phyloP scores from a whole-genome alignment of 1,139 yeast species.

The Debaryomycetaceae sp. region DNA sequence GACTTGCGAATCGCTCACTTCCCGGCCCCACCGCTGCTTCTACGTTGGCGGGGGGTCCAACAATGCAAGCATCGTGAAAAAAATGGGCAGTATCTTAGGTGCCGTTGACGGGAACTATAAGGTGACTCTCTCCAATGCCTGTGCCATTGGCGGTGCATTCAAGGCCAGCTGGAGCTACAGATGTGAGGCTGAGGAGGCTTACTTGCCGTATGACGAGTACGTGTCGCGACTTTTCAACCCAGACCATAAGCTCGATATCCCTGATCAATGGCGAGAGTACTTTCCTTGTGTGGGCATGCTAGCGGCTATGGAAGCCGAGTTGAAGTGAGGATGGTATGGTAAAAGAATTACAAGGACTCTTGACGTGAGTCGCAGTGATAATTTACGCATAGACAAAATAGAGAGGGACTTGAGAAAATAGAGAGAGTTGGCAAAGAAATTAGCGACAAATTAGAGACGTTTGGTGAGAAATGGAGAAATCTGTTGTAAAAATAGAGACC shows the following conservation, averaged over 20 bases:
- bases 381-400: too few species aligned
- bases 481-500: too few species aligned
- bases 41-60: constrained; percentile 86
- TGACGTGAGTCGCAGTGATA: too few species aligned
- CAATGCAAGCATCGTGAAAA: constrained; percentile 54
- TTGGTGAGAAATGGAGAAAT: too few species aligned
- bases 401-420: too few species aligned
- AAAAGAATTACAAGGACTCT: too few species aligned
- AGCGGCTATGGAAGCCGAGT: constrained; percentile 33
- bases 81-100: constrained; percentile 64
- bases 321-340: too few species aligned
- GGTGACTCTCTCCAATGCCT: constrained; percentile 77
- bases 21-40: constrained; percentile 61
- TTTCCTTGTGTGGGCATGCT: constrained; percentile 41
- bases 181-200: constrained; percentile 24
- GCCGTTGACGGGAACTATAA: constrained; percentile 52
- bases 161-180: constrained; percentile 66
- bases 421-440: too few species aligned
- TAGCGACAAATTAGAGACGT: too few species aligned
- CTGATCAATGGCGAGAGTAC: constrained; percentile 38
- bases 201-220: constrained; percentile 34
- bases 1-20: constrained; percentile 26
- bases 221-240: constrained; percentile 34
- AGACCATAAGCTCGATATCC: constrained; percentile 30
- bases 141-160: constrained; percentile 92